These are phyloP conservation scores for Trypethelium eluteriae DNA, from an alignment of 495 filamentous ascomycete species.

Conservation along the genomic window DNA sequence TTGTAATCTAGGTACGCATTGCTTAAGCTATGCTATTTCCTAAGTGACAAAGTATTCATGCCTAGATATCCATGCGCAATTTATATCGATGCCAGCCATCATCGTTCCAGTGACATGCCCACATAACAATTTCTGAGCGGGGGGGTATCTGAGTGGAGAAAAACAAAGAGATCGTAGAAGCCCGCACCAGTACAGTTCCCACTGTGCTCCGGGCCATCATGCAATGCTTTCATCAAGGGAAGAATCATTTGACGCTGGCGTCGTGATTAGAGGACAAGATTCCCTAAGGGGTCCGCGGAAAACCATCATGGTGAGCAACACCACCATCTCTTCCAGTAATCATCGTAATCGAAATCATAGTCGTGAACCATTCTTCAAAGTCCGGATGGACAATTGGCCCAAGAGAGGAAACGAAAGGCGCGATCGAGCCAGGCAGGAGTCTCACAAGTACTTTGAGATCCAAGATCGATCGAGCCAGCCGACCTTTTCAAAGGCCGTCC, in stretches of 20 bases:
- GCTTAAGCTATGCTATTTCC: neutral
- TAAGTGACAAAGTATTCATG: neutral
- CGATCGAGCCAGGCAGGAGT: neutral
- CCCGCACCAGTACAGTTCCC: neutral
- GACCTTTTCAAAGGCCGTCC: conserved; percentile 82
- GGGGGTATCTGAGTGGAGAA: conserved; percentile 14
- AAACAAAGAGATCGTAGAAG: conserved; percentile 3
- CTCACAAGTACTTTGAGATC: conserved; percentile 48
- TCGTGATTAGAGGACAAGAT: neutral
- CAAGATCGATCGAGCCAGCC: conserved; percentile 70
- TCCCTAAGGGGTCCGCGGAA: neutral
- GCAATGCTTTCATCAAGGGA: neutral
- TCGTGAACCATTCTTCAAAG: conserved; percentile 1
- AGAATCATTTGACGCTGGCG: neutral
- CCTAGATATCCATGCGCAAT: neutral
- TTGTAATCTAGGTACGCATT: neutral
- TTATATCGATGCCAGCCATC: neutral
- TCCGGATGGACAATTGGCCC: neutral
- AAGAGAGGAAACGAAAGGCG: too few relatives aligned
- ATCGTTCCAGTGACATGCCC: neutral
- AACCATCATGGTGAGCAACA: neutral
- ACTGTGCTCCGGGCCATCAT: conserved; percentile 5
- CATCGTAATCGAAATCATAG: conserved; percentile 10
- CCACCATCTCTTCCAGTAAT: neutral
- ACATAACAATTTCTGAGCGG: conserved; percentile 3